Base-by-base conservation (phyloP, 768 basidiomycete species). In the Gelatoporia subvermispora region DNA sequence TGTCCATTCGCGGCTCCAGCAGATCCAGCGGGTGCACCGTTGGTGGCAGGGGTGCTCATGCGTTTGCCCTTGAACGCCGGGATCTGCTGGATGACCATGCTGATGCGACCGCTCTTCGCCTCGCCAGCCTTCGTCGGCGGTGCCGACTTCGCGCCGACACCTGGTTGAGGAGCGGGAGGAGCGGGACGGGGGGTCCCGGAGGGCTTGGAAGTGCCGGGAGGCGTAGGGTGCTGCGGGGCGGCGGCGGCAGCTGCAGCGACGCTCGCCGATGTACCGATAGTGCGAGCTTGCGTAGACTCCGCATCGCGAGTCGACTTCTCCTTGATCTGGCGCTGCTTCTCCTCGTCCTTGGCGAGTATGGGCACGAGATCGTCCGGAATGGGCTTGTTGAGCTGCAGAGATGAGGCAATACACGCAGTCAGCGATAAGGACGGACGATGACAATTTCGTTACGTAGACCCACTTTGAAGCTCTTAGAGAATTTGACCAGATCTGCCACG, bases 381-480 rank as follows among this genome's bases (percentile, higher is more conserved):
- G 16, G 91, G 92, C 64, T 93, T 88, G 64, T 94, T 95, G 43
- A 95, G 79, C 91, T 94, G 56, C 8, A 49, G 23, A 51, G 16
- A 31, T 31, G 13, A 35, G 18, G 5, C 17, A 22, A 3, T 20
- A 20, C 25, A 34, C 7, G 24, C 4, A 16, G 13, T 18, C 3
- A 9, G 35, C 8, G 11, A 34, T 17, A 35, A 20, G 8, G 8
- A 37, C 34, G 40, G 42, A 39, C 17, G 31, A 41, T 45, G n/a
- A 24, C 37, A 37, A 35, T 36, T 4, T 11, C 5, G 28, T 31
- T 13, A 35, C 17, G 37, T 28, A 44, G 17, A 57, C 75, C 40
- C 40, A 93, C 94, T 81, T 96, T 95, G 84, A 99, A 99, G 57
- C 69, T 85, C 66, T 89, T 78, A 55, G 91, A 92, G 68, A 97